These are phyloP conservation scores for Mycena venus DNA, from an alignment of 768 basidiomycete genomes.

Conservation along the genomic window DNA sequence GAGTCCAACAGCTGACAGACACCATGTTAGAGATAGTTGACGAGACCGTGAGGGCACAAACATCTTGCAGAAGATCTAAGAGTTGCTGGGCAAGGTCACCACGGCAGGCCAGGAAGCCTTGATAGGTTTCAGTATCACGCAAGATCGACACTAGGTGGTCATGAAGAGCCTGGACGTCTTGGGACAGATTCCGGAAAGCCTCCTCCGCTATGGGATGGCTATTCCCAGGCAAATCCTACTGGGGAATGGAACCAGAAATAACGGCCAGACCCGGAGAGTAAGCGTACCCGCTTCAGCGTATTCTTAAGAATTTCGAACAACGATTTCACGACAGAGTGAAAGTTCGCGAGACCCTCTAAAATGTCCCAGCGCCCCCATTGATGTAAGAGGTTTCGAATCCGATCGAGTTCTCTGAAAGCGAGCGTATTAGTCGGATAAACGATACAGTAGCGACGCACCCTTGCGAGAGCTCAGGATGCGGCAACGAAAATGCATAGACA, in stretches of 20 bases:
- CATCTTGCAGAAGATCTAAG: constrained; percentile 30
- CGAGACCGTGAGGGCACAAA: neutral
- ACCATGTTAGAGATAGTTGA: neutral
- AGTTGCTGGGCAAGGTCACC: constrained; percentile 17
- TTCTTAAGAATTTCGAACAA: constrained; percentile 16
- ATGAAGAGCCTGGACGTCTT: constrained; percentile 14
- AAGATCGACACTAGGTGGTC: constrained; percentile 1
- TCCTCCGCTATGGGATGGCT: neutral
- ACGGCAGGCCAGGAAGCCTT: constrained; percentile 9
- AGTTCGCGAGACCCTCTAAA: constrained; percentile 11
- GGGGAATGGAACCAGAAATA: neutral
- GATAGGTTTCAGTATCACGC: neutral
- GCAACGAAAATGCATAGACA: neutral
- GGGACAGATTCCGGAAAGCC: neutral
- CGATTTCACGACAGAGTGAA: neutral
- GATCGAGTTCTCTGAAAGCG: neutral
- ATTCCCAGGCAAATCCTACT: neutral
- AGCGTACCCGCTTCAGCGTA: neutral
- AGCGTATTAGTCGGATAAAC: neutral
- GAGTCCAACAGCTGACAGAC: constrained; percentile 18
- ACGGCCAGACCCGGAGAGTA: neutral
- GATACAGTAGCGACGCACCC: neutral
- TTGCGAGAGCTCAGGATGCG: neutral
- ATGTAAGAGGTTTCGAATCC: neutral
- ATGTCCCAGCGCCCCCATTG: constrained; percentile 1